Base-by-base conservation (phyloP, 2,329 filamentous ascomycete species). In the Neodidymelliopsis sp. region DNA sequence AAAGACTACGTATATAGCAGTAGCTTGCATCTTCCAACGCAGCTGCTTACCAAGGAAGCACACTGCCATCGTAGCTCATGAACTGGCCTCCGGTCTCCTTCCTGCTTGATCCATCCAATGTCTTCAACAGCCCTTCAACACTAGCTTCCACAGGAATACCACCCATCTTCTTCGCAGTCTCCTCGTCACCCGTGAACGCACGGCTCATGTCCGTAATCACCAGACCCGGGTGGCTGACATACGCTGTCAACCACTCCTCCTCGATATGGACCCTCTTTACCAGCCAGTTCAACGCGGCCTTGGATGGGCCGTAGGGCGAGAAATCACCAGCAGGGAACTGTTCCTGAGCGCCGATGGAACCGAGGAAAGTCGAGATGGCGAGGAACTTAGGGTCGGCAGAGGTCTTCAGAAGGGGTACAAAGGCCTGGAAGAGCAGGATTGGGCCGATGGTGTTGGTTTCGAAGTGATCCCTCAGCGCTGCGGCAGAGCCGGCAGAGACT, bases 391-490 rank as follows among this genome's bases (percentile, higher is more conserved):
- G 54, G 19, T 27, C 6, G 19, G 10, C 2, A n/a, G 46, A 18
- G 27, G 59, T 65, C n/a, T 67, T 53, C 18, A 81, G 56, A 0
- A 79, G 60, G 0, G 73, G 65, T 56, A 64, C 66, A 2, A 72
- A 51, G 0, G 71, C 75, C 42, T 74, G 54, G 53, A 67, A 73
- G 13, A 73, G 55, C 8, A 59, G 33, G 1, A 73, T 52, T 0
- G 62, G 60, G 0, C 60, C 62, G 10, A 71, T 49, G 9, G 72
- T 59, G 54, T 83, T 83, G 33, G 77, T 57, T 0, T 73, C 57
- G 30, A 79, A 59, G 56, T 33, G 28, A 4, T 49, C 44, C 20
- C 19, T 15, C 15, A 56, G n/a, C 4, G 34, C 40, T 0, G 52
- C 25, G 4, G 27, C 6, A 4, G 38, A n/a, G 8, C 22, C 23